These are phyloP conservation scores for Suaeda aralocaspica DNA, from an alignment of 148 eudicot genomes.

Conservation along the genomic window DNA sequence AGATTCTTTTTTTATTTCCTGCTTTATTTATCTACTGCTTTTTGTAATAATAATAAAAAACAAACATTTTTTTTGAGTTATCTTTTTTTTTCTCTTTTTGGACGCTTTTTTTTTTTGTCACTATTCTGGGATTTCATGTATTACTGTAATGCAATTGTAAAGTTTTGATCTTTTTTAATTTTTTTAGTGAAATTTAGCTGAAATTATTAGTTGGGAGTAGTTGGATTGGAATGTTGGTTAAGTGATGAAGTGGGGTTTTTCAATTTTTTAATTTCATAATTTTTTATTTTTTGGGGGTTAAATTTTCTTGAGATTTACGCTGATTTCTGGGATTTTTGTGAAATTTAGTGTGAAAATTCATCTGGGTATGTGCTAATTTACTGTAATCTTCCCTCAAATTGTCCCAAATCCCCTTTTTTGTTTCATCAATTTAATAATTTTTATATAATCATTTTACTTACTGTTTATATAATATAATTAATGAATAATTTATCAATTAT, in stretches of 20 bases:
- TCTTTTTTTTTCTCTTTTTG: conserved; percentile 2
- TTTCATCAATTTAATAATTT: background rate
- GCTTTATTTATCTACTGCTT: background rate
- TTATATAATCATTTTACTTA: background rate
- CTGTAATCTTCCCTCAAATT: background rate
- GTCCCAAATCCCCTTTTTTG: background rate
- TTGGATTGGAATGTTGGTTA: conserved; percentile 15
- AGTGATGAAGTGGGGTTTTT: conserved; percentile 6
- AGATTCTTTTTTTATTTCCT: conserved; percentile 6
- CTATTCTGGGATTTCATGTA: background rate
- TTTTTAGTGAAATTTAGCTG: too few species aligned
- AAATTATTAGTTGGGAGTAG: background rate
- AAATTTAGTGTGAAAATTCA: conserved; percentile 11
- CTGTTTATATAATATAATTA: background rate
- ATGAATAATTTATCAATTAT: conserved; percentile 19
- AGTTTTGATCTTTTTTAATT: too few species aligned
- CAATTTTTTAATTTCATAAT: background rate
- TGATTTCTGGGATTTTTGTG: background rate
- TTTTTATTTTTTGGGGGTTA: background rate
- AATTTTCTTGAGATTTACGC: conserved; percentile 22
- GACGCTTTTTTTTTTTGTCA: background rate
- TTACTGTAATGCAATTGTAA: background rate
- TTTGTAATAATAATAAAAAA: conserved; percentile 10
- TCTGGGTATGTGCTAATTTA: conserved; percentile 17
- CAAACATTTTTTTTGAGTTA: conserved; percentile 18